Evolutionary conservation across 345 rosid species (phyloP).

Genomic region (Aegle marmelos): DNA sequence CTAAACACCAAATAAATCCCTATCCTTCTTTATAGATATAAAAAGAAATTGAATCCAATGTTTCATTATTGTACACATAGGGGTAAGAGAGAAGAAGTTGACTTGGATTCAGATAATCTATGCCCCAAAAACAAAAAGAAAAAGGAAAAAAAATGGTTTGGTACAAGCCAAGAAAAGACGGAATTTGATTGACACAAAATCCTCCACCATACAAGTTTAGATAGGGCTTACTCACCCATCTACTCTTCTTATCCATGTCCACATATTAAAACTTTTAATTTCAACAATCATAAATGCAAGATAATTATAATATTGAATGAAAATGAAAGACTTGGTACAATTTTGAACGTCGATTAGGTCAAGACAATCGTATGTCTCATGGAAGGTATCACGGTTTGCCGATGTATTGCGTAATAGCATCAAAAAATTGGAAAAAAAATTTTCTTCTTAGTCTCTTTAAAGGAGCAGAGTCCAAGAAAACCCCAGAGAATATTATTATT

Average conservation of each 20-base stretch:
- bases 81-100: neutral
- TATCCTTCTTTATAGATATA: neutral
- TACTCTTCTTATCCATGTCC: neutral
- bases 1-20: neutral
- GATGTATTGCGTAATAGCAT: neutral
- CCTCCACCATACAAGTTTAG: constrained; percentile 1
- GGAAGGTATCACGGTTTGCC: neutral
- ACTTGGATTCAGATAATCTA: neutral
- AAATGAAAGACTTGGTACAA: neutral
- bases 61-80: neutral
- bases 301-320: neutral
- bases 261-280: neutral
- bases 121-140: neutral
- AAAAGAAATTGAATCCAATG: neutral
- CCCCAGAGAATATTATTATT: no score
- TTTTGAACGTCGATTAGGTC: constrained; percentile 2
- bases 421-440: neutral
- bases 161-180: neutral
- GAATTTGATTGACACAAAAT: constrained; percentile 3
- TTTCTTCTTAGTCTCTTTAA: no score
- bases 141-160: neutral
- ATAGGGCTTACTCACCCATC: neutral
- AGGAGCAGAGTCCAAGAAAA: no score
- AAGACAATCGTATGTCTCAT: neutral
- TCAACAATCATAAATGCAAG: neutral